Base-by-base conservation (phyloP, 2,329 filamentous ascomycete species). In the Aspergillus sp. region DNA sequence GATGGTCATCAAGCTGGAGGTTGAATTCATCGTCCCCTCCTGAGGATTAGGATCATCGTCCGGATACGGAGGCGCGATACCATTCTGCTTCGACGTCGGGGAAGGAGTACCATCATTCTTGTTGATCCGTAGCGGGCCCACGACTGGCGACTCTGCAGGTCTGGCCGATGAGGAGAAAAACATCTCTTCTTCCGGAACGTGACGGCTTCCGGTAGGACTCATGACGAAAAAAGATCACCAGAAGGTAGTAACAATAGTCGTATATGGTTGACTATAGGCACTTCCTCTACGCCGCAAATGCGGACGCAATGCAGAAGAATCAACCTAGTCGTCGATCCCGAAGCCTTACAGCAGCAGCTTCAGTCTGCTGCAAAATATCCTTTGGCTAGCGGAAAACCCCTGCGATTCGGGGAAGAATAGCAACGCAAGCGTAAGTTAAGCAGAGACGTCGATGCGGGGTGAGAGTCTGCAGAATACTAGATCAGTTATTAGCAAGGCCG, bases 111-210 rank as follows among this genome's bases (percentile, higher is more conserved):
- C 79, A 57, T 82, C 79, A 47, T 83, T 81, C 68, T 94, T 94
- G 72, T 83, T 84, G 65, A 94, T 94, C 61, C 88, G 81, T 68
- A 95, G 70, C 50, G 89, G 89, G 59, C 86, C 86, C 57, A 94
- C 79, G 12, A 86, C 87, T 48, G 88, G 86, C 59, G 86, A 88
- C 59, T 88, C 82, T 41, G 69, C 67, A 46, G 67, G 70, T 29
- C 45, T 46, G 28, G 47, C 41, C 9, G 55, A 61, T n/a, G 68
- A 68, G 49, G 62, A 69, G 51, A 75, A 68, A 54, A 94, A 78
- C 72, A 94, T 91, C 73, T 94, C 84, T 76, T 91, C 88, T 68
- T 89, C 84, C 29, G 88, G 74, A 58, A 84, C 83, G 62, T 83
- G 81, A 57, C 70, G 73, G 47, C 53, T 62, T 38, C 61, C 69